Evolutionary conservation across 345 rosid genomes (phyloP), one percentile per base, ranked within the genome.

Genomic region (Camelina neglecta): DNA sequence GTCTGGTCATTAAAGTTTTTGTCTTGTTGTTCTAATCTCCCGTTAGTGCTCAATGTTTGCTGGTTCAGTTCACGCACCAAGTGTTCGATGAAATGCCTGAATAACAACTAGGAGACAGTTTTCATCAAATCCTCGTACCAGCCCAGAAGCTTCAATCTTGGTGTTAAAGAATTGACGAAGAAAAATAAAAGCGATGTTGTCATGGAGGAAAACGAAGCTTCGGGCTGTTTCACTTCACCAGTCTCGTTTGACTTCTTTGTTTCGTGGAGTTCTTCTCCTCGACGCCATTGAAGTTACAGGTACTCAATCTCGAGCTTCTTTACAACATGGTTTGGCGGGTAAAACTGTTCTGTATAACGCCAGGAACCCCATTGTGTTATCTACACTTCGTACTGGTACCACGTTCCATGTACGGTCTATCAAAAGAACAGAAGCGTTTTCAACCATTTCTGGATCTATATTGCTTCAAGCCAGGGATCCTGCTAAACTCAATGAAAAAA

Each of bases 381-480:
- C 60, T 16, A 26, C 38, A 36, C 26, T 42, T 51, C 21, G 53
- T 53, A 54, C 53, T 67, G 26, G 71, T 53, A 11, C 55, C 21
- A 44, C n/a, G 60, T 78, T 60, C 7, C 21, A 60, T 23, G n/a
- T 24, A 23, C n/a, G 67, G 77, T 78, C 36, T 68, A 8, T 20
- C 53, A n/a, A 58, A 47, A 69, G 57, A 80, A 41, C 48, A 35
- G 60, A 41, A 72, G 73, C 76, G 53, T 87, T 80, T 72, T 84
- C 93, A 8, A 81, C 79, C 21, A 23, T 80, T 60, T 74, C 79
- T 57, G 86, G 88, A 74, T 81, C 97, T 8, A 75, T 89, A 65
- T 75, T 92, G 81, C 89, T 90, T 41, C 97, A 90, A 75, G 96
- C 97, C 20, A 85, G 87, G 47, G 93, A 92, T 80, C 86, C 93